Evolutionary conservation across 192 early-diverging fungal genomes (phyloP).

Genomic region (Lobulomyces angularis): DNA sequence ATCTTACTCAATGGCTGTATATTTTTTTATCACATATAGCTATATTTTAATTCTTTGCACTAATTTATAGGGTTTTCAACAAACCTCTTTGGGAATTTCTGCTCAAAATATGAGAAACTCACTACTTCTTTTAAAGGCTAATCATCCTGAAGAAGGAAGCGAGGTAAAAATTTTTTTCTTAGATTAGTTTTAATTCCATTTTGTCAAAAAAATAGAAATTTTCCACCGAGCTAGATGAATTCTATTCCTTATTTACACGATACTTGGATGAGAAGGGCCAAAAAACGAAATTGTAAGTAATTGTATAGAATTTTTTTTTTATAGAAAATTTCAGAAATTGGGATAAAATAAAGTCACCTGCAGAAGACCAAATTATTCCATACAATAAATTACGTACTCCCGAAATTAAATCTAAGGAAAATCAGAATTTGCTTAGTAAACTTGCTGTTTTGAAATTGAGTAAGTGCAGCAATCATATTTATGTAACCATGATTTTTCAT

Average conservation of each 20-base stretch:
- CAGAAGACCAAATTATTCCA: conserved; percentile 70
- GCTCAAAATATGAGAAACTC: too few species aligned
- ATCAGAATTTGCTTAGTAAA: conserved; percentile 60
- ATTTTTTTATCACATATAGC: too few species aligned
- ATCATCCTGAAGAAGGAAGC: too few species aligned
- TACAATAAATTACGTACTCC: conserved; percentile 71
- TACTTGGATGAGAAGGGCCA: conserved; percentile 73
- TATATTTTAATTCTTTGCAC: too few species aligned
- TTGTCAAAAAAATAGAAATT: conserved; percentile 30
- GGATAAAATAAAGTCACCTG: conserved; percentile 87
- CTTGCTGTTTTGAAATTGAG: conserved; percentile 97
- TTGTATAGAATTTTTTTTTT: background rate
- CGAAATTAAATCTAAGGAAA: conserved; percentile 19
- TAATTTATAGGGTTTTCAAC: too few species aligned
- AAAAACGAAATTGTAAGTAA: conserved; percentile 59
- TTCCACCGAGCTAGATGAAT: conserved; percentile 73
- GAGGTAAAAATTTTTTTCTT: too few species aligned
- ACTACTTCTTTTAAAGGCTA: too few species aligned
- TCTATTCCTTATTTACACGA: conserved; percentile 70
- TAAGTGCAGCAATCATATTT: too few species aligned
- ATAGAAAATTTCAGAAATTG: conserved; percentile 56
- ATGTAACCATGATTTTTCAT: too few species aligned
- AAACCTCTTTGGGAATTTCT: too few species aligned
- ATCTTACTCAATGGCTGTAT: too few species aligned
- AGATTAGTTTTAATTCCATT: background rate